phyloP scores from a whole-genome alignment of 179 eudicot species.

The Silene noctiflora region DNA sequence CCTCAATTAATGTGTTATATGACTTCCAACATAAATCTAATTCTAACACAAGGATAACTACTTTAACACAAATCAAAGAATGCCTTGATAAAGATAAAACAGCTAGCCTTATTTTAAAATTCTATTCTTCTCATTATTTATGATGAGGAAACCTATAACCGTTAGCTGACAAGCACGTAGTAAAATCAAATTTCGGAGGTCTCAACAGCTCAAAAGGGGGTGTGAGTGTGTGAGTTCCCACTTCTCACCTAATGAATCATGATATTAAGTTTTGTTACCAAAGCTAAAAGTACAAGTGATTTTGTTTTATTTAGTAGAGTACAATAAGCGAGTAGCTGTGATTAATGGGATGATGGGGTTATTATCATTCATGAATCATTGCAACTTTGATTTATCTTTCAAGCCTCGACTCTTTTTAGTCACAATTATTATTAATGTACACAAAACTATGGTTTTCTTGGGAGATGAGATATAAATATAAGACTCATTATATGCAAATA shows the following conservation, averaged over 20 bases:
- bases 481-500: neutral
- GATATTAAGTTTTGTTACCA: neutral
- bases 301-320: neutral
- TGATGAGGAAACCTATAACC: no score
- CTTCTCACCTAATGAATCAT: neutral
- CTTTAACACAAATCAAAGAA: no score
- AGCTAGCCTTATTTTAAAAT: no score
- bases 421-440: neutral
- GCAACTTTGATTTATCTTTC: conserved; percentile 26
- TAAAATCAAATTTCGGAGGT: neutral
- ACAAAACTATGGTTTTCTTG: neutral
- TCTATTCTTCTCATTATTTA: no score
- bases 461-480: conserved; percentile 9
- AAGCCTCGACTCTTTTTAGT: conserved; percentile 21
- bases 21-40: no score
- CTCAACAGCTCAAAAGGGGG: neutral
- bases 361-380: conserved; percentile 72
- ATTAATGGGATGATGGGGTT: conserved; percentile 45
- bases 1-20: no score
- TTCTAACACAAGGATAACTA: no score
- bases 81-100: no score
- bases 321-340: conserved; percentile 19
- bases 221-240: neutral
- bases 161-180: no score
- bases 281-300: conserved; percentile 17